These are phyloP conservation scores for Hypoxylon trugodes DNA, from an alignment of 495 filamentous ascomycete genomes.

Conservation along the genomic window DNA sequence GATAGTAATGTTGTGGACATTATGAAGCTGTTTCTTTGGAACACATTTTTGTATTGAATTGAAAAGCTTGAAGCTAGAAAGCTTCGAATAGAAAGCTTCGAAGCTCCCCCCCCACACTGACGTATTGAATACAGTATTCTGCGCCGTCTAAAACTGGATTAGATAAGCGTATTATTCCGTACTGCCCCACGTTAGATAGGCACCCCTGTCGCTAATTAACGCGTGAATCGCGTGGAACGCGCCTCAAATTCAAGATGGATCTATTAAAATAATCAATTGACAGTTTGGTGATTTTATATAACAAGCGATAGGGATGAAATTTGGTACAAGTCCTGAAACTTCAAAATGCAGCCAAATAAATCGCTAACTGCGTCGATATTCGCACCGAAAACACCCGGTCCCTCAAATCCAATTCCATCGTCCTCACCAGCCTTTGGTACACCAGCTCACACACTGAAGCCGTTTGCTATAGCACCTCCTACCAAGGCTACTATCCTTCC, in stretches of 20 bases:
- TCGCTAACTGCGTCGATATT: constrained; percentile 48
- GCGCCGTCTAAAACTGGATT: background rate
- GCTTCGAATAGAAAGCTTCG: constrained; percentile 4
- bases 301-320: constrained; percentile 4
- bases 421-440: constrained; percentile 91
- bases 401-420: constrained; percentile 72
- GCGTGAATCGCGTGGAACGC: constrained; percentile 39
- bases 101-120: constrained; percentile 8
- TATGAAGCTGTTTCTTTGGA: background rate
- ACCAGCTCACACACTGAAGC: constrained; percentile 74
- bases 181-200: constrained; percentile 16
- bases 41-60: background rate
- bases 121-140: background rate
- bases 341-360: constrained; percentile 45
- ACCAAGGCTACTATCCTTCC: constrained; percentile 81
- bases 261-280: constrained; percentile 19
- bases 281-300: background rate
- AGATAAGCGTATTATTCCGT: too few relatives aligned
- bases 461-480: constrained; percentile 59
- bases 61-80: background rate
- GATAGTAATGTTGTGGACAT: constrained; percentile 34
- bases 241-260: constrained; percentile 20
- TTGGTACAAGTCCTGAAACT: background rate
- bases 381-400: constrained; percentile 47
- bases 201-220: constrained; percentile 35